Percentiles rank a stretch among this genome's conserved stretches.
These are phyloP conservation scores for Stachybotrys chartarum DNA, from an alignment of 2,329 filamentous ascomycete species.

Conservation along the genomic window DNA sequence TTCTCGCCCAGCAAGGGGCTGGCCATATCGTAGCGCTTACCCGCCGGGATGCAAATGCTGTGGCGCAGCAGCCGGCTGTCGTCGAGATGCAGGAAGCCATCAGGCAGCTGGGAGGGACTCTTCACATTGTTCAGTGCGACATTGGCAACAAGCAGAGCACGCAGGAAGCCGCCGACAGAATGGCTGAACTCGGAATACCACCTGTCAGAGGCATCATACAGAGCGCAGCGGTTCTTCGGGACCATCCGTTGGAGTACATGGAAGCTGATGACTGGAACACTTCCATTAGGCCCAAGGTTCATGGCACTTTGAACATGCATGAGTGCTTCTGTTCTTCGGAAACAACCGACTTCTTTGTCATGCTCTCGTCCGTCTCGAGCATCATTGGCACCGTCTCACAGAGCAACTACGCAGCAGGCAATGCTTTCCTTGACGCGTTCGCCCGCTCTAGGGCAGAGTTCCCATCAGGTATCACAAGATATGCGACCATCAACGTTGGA, in stretches of 20 bases:
- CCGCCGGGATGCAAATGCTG: too few species aligned
- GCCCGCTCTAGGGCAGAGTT: too few species aligned
- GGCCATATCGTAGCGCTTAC: too few species aligned
- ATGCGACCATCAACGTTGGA: background rate
- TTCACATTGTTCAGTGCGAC: too few species aligned
- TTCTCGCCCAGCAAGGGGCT: too few species aligned
- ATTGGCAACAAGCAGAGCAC: too few species aligned
- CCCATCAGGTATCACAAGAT: background rate
- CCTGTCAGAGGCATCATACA: too few species aligned
- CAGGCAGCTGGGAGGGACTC: too few species aligned
- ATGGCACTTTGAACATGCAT: slow-evolving; percentile 8
- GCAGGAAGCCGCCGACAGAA: too few species aligned
- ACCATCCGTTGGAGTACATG: slow-evolving; percentile 7
- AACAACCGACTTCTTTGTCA: slow-evolving; percentile 9
- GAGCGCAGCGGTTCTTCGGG: background rate
- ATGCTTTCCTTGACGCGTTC: slow-evolving; percentile 8
- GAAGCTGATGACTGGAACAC: slow-evolving; percentile 5
- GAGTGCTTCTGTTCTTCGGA: slow-evolving; percentile 2
- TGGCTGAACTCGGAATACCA: too few species aligned
- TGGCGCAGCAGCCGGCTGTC: too few species aligned
- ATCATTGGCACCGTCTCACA: slow-evolving; percentile 4
- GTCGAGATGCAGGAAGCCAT: too few species aligned
- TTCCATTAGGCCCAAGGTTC: slow-evolving; percentile 7
- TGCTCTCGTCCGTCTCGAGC: slow-evolving; percentile 7
- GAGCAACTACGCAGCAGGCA: slow-evolving; percentile 5